phyloP scores from a whole-genome alignment of 2,329 filamentous ascomycete species.

The Ophiostoma ulmi region DNA sequence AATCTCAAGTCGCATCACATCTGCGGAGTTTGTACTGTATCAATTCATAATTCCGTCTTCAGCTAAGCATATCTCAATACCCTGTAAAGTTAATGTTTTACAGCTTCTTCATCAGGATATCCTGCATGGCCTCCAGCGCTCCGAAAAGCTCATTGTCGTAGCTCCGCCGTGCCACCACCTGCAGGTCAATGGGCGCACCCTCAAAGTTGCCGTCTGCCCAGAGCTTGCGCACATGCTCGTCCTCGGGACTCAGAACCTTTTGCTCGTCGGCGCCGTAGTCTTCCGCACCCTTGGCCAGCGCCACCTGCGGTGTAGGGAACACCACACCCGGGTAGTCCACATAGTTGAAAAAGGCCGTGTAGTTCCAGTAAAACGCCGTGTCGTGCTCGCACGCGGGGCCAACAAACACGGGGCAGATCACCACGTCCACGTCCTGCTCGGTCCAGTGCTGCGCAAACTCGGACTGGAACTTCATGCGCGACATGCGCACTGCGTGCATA shows the following conservation, averaged over 20 bases:
- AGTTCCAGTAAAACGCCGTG: constrained; percentile 13
- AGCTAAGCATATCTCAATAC: neutral
- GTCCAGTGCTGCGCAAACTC: constrained; percentile 17
- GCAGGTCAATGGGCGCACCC: constrained; percentile 15
- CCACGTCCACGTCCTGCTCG: constrained; percentile 10
- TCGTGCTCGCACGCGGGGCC: constrained; percentile 14
- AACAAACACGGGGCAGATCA: constrained; percentile 14
- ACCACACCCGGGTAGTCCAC: constrained; percentile 13
- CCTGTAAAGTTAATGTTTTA: neutral
- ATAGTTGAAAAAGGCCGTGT: constrained; percentile 16
- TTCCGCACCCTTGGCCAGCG: constrained; percentile 11
- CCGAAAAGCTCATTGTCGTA: constrained; percentile 17
- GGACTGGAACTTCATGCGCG: constrained; percentile 10
- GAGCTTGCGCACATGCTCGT: constrained; percentile 13
- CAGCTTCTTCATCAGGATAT: neutral
- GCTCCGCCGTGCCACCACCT: constrained; percentile 16
- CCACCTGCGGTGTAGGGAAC: constrained; percentile 2
- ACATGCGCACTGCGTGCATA: constrained; percentile 15
- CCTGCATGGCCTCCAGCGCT: neutral
- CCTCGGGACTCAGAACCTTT: constrained; percentile 13
- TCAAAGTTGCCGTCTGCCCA: constrained; percentile 14
- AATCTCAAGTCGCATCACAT: neutral
- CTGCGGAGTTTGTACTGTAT: neutral
- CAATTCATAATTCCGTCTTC: neutral
- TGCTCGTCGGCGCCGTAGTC: constrained; percentile 1